Conservation (phyloP, 805 yeast species). For the Candida suzukii region DNA sequence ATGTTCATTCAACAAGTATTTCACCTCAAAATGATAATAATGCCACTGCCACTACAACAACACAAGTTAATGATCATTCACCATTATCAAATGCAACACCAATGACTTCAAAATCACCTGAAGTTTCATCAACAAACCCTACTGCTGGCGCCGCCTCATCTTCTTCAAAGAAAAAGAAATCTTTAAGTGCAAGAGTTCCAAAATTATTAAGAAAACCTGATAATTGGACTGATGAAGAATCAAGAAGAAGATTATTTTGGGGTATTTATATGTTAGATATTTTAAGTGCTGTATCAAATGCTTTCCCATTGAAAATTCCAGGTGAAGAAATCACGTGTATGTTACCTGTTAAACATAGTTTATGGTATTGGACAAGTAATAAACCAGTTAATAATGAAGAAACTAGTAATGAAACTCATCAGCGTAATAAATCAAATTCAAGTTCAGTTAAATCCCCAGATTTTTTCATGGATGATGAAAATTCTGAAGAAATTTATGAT, state of each 20-base stretch:
- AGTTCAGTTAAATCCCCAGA: neutral
- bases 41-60: neutral
- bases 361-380: constrained; percentile 9
- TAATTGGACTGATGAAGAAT: constrained; percentile 32
- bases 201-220: constrained; percentile 15
- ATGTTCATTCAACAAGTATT: neutral
- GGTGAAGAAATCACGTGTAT: constrained; percentile 11
- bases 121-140: neutral
- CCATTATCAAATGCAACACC: neutral
- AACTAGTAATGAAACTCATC: neutral
- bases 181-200: constrained; percentile 9
- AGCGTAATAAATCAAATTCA: neutral
- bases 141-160: neutral
- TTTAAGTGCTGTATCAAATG: constrained; percentile 29
- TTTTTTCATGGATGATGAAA: constrained; percentile 3
- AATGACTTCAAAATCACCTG: neutral
- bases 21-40: neutral
- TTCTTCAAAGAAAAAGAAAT: neutral
- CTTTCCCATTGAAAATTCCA: constrained; percentile 20
- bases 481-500: constrained; percentile 9
- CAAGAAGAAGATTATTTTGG: constrained; percentile 27
- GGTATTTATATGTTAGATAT: constrained; percentile 30
- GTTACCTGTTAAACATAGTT: constrained; percentile 10
- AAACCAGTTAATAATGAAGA: neutral
- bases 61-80: neutral